Evolutionary conservation across 805 yeast species (phyloP).

Genomic region (Myxozyma nipponensis): DNA sequence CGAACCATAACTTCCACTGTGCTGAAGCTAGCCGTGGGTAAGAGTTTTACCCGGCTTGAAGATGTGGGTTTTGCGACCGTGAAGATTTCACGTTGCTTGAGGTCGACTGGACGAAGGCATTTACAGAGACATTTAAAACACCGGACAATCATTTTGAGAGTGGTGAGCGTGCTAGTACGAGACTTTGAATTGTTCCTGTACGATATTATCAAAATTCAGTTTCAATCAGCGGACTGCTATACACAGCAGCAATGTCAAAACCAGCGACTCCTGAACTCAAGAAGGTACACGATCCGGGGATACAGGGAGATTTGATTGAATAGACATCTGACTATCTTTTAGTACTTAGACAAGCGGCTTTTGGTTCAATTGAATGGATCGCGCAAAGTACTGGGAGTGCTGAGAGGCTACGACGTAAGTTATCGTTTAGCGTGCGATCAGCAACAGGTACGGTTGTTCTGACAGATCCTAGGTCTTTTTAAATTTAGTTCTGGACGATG

Average conservation of each 20-base stretch:
- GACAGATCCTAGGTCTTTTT: constrained; percentile 55
- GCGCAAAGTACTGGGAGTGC: constrained; percentile 70
- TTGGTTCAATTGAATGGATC: constrained; percentile 73
- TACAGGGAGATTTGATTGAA: not conserved
- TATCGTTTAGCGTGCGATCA: not conserved
- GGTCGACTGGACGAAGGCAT: too few relatives aligned
- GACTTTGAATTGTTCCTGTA: too few relatives aligned
- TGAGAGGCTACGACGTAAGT: constrained; percentile 75
- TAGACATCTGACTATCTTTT: constrained; percentile 1
- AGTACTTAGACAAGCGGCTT: constrained; percentile 77
- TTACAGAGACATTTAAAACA: too few relatives aligned
- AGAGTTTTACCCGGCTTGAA: too few relatives aligned
- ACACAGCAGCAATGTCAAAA: constrained; percentile 27
- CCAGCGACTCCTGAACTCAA: constrained; percentile 29
- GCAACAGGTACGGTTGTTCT: too few relatives aligned
- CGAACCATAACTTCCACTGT: too few relatives aligned
- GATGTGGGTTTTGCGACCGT: too few relatives aligned
- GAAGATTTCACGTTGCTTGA: too few relatives aligned
- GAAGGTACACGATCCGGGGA: constrained; percentile 14
- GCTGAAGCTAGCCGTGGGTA: too few relatives aligned
- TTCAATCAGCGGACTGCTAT: too few relatives aligned
- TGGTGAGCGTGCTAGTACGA: too few relatives aligned
- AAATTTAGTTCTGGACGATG: constrained; percentile 68
- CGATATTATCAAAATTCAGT: too few relatives aligned
- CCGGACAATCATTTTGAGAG: not conserved